Conservation (phyloP, 2,329 filamentous ascomycete species). For the Botrytis galanthina region DNA sequence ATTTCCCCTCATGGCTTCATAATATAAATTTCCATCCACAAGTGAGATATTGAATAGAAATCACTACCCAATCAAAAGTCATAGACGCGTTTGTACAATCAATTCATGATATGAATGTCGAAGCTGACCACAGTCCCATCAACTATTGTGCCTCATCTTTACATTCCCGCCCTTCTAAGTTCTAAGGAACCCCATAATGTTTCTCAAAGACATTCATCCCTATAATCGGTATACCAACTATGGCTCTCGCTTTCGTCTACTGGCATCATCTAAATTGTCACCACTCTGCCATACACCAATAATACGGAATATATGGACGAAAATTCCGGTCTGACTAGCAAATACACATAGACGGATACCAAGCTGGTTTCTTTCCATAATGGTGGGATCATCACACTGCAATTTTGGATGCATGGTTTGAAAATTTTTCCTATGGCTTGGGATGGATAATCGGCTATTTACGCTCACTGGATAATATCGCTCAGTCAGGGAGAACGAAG, state of each 20-base stretch:
- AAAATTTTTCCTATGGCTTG: background rate
- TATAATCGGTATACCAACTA: background rate
- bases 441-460: accelerated
- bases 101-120: too few relatives aligned
- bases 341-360: accelerated
- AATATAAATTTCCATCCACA: too few relatives aligned
- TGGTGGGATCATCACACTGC: background rate
- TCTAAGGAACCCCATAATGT: background rate
- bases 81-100: too few relatives aligned
- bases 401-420: background rate
- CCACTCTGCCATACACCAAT: background rate
- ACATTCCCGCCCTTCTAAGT: background rate
- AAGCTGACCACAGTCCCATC: too few relatives aligned
- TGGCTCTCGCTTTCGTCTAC: too few relatives aligned
- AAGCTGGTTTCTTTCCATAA: background rate
- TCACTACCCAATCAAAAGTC: too few relatives aligned
- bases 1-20: too few relatives aligned
- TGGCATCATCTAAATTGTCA: background rate
- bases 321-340: background rate
- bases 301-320: accelerated
- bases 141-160: background rate
- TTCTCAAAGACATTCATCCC: background rate
- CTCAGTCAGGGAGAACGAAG: background rate
- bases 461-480: background rate
- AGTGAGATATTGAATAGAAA: too few relatives aligned